Percentiles rank a stretch among this genome's conserved stretches.
Conservation (phyloP, 2,329 filamentous ascomycete species). For the Curvularia lunata region DNA sequence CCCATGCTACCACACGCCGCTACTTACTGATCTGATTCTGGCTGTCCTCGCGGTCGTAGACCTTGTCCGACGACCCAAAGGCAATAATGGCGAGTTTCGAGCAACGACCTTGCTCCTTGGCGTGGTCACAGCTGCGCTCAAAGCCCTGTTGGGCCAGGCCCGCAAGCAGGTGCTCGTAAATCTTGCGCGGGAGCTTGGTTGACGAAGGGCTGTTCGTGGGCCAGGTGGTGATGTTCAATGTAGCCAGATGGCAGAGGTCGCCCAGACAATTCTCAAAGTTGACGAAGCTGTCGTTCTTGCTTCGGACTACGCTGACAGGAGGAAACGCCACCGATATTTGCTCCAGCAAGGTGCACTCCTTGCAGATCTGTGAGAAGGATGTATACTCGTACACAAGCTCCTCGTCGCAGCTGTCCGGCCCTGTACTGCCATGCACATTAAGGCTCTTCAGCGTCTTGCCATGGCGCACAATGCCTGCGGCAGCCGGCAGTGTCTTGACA, state of each 20-base stretch:
- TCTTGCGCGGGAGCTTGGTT: conserved; percentile 49
- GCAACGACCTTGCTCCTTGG: conserved; percentile 33
- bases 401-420: conserved; percentile 47
- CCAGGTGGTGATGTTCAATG: conserved; percentile 58
- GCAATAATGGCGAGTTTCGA: conserved; percentile 54
- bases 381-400: conserved; percentile 54
- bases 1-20: background rate
- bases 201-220: conserved; percentile 53
- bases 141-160: conserved; percentile 49
- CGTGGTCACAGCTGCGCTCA: conserved; percentile 38
- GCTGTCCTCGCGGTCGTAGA: conserved; percentile 56
- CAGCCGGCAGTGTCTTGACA: conserved; percentile 51
- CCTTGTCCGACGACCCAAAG: conserved; percentile 55
- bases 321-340: conserved; percentile 58
- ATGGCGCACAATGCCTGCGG: conserved; percentile 54
- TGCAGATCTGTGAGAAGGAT: conserved; percentile 56
- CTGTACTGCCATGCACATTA: conserved; percentile 52
- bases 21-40: conserved; percentile 51
- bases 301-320: conserved; percentile 51
- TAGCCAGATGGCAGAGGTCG: conserved; percentile 51
- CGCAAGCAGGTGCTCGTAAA: conserved; percentile 56
- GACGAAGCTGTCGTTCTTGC: conserved; percentile 52
- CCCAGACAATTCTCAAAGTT: conserved; percentile 51
- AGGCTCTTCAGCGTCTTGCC: conserved; percentile 54
- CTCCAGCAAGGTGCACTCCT: conserved; percentile 52